Evolutionary conservation across 768 basidiomycete species (phyloP), one percentile per base, ranked within the genome.

Genomic region (Hebeloma cylindrosporum): DNA sequence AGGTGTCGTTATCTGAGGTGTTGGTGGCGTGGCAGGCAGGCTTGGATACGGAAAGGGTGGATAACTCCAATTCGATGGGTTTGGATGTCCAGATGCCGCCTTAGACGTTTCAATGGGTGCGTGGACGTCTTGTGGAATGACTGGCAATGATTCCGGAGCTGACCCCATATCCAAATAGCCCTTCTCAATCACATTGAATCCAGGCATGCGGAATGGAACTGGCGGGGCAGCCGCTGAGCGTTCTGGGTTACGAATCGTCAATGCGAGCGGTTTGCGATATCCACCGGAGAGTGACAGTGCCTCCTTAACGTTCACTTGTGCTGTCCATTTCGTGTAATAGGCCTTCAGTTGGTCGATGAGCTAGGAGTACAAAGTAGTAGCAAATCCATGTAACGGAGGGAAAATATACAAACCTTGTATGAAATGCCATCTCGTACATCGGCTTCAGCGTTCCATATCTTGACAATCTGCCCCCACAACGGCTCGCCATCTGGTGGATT

Each of bases 251-350:
- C 35, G 33, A 23, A 47, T 30, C n/a, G 32, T 11, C 10, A 20
- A 18, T 17, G 14, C 30, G 17, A 53, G 20, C 3, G 48, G 38
- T 21, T 43, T 27, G 21, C 46, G 48, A 17, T 25, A n/a, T 7
- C n/a, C 14, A 4, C 30, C 28, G 35, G 55, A 36, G 2, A 53
- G 7, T 2, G 55, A 47, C 3, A 56, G 40, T 16, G 55, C 33
- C 26, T 57, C 35, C 20, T 39, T 47, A 8, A 49, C 25, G 44
- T 57, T 53, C 16, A 49, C n/a, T 7, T n/a, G 20, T 2, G 29
- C 32, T 29, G 48, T 43, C 52, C 46, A 57, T 5, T 23, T 32
- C 23, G 49, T 17, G 29, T 51, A 57, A 32, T 53, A 57, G 0
- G 30, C 20, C 25, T 48, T 48, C 3, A 57, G 40, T 34, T 54